Evolutionary conservation across 1,284 basidiomycete genomes (phyloP).

Genomic region (Porodaedalea pini): DNA sequence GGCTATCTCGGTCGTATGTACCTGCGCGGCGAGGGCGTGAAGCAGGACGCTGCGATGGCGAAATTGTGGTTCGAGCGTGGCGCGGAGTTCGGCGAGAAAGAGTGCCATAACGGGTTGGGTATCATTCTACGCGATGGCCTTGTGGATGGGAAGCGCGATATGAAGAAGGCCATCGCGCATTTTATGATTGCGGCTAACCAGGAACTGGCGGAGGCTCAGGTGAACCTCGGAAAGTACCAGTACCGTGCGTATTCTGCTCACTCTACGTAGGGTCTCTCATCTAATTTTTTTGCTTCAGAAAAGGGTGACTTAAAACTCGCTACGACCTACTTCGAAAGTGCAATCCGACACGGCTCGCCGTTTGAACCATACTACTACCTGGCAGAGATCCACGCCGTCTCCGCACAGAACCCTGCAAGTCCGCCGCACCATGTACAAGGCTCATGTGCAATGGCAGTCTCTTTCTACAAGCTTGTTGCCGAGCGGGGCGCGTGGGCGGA

Average conservation of each 20-base stretch:
- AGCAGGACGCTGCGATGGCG: slow-evolving; percentile 71
- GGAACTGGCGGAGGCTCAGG: slow-evolving; percentile 86
- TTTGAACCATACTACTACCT: slow-evolving; percentile 94
- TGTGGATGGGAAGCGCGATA: slow-evolving; percentile 59
- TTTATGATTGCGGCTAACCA: slow-evolving; percentile 82
- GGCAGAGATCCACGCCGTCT: slow-evolving; percentile 68
- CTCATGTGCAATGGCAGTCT: slow-evolving; percentile 81
- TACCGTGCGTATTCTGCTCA: slow-evolving; percentile 51
- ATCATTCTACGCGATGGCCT: slow-evolving; percentile 91
- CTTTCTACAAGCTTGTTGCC: slow-evolving; percentile 85
- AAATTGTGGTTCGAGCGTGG: slow-evolving; percentile 95
- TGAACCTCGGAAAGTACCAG: slow-evolving; percentile 85
- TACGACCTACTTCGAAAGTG: slow-evolving; percentile 73
- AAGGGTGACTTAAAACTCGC: slow-evolving; percentile 63
- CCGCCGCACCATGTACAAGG: slow-evolving; percentile 51
- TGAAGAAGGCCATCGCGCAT: slow-evolving; percentile 63
- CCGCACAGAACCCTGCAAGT: slow-evolving; percentile 44
- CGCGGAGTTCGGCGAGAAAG: slow-evolving; percentile 76
- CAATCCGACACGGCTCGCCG: slow-evolving; percentile 79
- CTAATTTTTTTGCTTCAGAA: slow-evolving; percentile 36
- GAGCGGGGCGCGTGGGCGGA: slow-evolving; percentile 89
- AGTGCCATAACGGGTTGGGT: slow-evolving; percentile 86
- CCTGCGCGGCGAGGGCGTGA: slow-evolving; percentile 89
- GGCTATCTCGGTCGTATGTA: slow-evolving; percentile 92
- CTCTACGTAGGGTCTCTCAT: slow-evolving; percentile 11